Conservation (phyloP, 176 grass and related monocot genomes). For the Otatea glauca region DNA sequence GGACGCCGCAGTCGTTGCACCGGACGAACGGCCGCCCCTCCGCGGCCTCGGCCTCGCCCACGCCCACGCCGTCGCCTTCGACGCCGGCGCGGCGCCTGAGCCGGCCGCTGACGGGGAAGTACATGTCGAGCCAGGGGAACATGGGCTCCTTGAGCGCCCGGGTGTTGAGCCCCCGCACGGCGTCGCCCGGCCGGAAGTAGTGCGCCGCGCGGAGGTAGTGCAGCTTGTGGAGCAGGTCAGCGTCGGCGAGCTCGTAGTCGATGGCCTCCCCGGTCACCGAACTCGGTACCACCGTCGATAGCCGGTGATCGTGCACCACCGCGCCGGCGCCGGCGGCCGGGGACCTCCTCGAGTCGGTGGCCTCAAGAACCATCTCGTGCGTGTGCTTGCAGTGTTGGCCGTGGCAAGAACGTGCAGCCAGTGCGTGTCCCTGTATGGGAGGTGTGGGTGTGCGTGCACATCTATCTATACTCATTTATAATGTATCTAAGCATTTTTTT, state of each 20-base stretch:
- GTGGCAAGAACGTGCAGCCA: not conserved
- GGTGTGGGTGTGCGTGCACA: too few species aligned
- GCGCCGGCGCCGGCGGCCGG: not conserved
- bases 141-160: slow-evolving; percentile 74
- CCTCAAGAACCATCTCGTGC: slow-evolving; percentile 46
- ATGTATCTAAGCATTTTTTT: too few species aligned
- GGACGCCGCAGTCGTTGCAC: slow-evolving; percentile 94
- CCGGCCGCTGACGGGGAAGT: slow-evolving; percentile 66
- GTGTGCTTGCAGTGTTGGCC: not conserved
- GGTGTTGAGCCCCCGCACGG: slow-evolving; percentile 33
- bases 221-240: slow-evolving; percentile 69
- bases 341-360: not conserved
- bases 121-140: slow-evolving; percentile 74
- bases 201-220: slow-evolving; percentile 79
- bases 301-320: slow-evolving; percentile 61
- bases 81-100: slow-evolving; percentile 47
- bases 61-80: not conserved
- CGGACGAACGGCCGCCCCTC: slow-evolving; percentile 57
- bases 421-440: not conserved
- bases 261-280: slow-evolving; percentile 69
- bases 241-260: slow-evolving; percentile 52
- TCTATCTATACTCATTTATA: too few species aligned
- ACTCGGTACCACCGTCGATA: slow-evolving; percentile 76
- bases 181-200: slow-evolving; percentile 63
- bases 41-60: not conserved